Evolutionary conservation across 345 rosid species (phyloP), one percentile per base, ranked within the genome.

Genomic region (Atalantia buxifolia): DNA sequence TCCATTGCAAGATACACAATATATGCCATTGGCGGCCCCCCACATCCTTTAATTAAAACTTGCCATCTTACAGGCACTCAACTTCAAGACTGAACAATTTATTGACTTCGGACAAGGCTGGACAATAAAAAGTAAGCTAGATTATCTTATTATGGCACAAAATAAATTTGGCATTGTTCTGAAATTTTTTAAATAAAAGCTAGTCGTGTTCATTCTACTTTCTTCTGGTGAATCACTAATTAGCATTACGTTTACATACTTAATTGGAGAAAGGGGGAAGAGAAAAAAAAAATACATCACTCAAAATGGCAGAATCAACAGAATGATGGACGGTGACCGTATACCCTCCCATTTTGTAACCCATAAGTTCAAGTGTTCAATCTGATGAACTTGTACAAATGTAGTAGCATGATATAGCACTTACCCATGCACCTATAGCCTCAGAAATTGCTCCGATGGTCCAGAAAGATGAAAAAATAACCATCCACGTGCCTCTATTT

Each of bases 341-440:
- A 60, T 60, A 3, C 12, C 16, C 50, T 60, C 18, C 31, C 27
- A 60, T 60, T 60, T 59, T 25, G 4, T 25, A 60, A 28, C 64
- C 24, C 64, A 60, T 60, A 60, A 24, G 65, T 28, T 60, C 64
- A 61, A 25, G 33, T 0, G 2, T 28, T 60, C 5, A 60, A 6
- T 60, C 67, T 3, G 18, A 9, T 36, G 30, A 27, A 38, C 18
- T 22, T 36, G 22, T 6, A 21, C n/a, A 66, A 35, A 21, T 19
- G 45, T 3, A 21, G 72, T 40, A 0, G 21, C 4, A 36, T 76
- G 38, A 48, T 27, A 55, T 63, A 40, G 68, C 48, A 77, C 59
- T 70, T 84, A 90, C 91, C 93, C 93, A 90, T 36, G 91, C 91
- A 45, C 84, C 77, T 42, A 84, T 72, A 63, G 90, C 90, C 83